Conservation (phyloP, 768 basidiomycete genomes). For the Astraeus odoratus region DNA sequence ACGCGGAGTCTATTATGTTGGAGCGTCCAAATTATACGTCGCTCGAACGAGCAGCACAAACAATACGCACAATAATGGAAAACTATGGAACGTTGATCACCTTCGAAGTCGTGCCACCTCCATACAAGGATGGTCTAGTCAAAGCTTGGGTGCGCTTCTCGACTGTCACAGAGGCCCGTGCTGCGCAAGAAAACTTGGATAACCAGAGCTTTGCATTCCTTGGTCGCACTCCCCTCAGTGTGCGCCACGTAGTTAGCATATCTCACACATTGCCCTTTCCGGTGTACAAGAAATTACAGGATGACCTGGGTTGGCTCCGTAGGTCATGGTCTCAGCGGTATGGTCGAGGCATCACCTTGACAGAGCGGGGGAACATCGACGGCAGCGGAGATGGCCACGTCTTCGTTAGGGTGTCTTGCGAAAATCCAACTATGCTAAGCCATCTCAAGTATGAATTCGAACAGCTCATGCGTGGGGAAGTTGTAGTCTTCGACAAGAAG, state of each 20-base stretch:
- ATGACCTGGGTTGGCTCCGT: slow-evolving; percentile 43
- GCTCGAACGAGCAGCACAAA: slow-evolving; percentile 28
- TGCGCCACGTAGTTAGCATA: slow-evolving; percentile 49
- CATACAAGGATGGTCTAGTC: slow-evolving; percentile 42
- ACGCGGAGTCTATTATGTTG: slow-evolving; percentile 45
- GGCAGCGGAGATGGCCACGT: slow-evolving; percentile 16
- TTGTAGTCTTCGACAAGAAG: slow-evolving; percentile 43
- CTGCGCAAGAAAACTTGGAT: slow-evolving; percentile 43
- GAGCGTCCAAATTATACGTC: slow-evolving; percentile 41
- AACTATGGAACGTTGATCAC: slow-evolving; percentile 30
- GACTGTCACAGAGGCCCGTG: slow-evolving; percentile 43
- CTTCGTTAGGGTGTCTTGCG: slow-evolving; percentile 43
- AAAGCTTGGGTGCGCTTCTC: slow-evolving; percentile 53
- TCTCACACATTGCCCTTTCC: slow-evolving; percentile 34
- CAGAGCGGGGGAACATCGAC: slow-evolving; percentile 8
- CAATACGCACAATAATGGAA: slow-evolving; percentile 32
- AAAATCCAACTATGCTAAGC: slow-evolving; percentile 43
- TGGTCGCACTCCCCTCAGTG: slow-evolving; percentile 41
- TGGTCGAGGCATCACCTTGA: slow-evolving; percentile 25
- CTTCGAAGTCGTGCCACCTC: slow-evolving; percentile 44
- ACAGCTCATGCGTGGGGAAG: slow-evolving; percentile 54
- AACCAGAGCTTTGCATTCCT: slow-evolving; percentile 37
- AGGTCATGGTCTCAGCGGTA: slow-evolving; percentile 27
- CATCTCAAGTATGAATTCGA: slow-evolving; percentile 56
- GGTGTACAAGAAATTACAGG: slow-evolving; percentile 33